A percentile compares a stretch with the other conserved stretches of the same genome.
Conservation (phyloP, 164 flowering plant species). For the Annona squamosa region DNA sequence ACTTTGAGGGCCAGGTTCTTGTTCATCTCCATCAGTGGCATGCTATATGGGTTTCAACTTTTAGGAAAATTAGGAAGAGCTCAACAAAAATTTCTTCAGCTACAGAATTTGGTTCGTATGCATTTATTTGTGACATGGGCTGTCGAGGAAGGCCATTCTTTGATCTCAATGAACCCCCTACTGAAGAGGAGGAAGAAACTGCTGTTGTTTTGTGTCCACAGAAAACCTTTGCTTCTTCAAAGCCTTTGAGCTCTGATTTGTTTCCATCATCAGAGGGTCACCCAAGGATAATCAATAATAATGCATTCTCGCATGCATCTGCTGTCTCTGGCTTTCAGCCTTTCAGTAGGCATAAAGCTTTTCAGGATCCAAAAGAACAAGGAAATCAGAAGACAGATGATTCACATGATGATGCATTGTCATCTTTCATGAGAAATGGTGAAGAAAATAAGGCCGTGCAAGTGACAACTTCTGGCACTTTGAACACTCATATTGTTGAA, state of each 20-base stretch:
- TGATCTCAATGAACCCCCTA: conserved; percentile 94
- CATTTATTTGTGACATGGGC: conserved; percentile 67
- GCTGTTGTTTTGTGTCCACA: conserved; percentile 33
- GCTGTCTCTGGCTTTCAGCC: conserved; percentile 92
- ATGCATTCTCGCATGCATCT: conserved; percentile 75
- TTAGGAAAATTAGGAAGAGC: conserved; percentile 15
- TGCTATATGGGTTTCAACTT: conserved; percentile 24
- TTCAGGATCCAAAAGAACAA: conserved; percentile 20
- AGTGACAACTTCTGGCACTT: conserved; percentile 19
- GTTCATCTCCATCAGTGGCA: conserved; percentile 20
- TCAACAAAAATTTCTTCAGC: conserved; percentile 12
- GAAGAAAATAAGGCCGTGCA: conserved; percentile 23
- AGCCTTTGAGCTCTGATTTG: conserved; percentile 30
- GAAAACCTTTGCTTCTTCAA: conserved; percentile 50
- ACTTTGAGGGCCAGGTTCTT: not conserved
- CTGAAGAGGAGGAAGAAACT: conserved; percentile 59
- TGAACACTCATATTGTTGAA: conserved; percentile 39
- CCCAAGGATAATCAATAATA: conserved; percentile 43
- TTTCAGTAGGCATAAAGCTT: conserved; percentile 46
- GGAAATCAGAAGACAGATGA: conserved; percentile 21
- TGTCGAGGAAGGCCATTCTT: conserved; percentile 71
- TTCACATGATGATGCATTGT: conserved; percentile 17
- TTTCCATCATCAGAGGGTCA: conserved; percentile 31
- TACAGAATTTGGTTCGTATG: conserved; percentile 39
- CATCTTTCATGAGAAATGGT: conserved; percentile 17